Evolutionary conservation across 768 basidiomycete species (phyloP).

Genomic region (Xerocomellus intermedius): DNA sequence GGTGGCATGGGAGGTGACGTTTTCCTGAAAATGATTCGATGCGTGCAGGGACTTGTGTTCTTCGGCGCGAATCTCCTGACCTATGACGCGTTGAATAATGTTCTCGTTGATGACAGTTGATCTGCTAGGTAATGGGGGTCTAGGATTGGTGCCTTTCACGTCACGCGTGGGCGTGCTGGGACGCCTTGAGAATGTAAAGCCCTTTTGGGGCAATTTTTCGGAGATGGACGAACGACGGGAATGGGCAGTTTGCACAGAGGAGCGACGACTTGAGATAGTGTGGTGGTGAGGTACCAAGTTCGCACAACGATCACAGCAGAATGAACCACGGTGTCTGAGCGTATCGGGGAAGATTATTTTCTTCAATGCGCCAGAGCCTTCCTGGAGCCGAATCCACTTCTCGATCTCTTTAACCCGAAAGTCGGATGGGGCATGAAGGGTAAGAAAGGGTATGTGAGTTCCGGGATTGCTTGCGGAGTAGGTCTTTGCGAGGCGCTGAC

Average conservation of each 20-base stretch:
- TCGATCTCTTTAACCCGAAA: conserved; percentile 80
- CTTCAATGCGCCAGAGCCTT: conserved; percentile 26
- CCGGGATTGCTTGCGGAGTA: conserved; percentile 39
- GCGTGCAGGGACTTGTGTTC: conserved; percentile 14
- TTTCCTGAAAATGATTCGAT: conserved; percentile 17
- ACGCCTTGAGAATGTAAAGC: conserved; percentile 20
- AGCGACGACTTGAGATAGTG: conserved; percentile 26
- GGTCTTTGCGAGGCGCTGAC: conserved; percentile 57
- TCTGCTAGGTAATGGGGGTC: conserved; percentile 13
- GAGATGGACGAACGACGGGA: conserved; percentile 26
- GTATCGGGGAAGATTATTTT: conserved; percentile 19
- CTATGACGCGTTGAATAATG: conserved; percentile 5
- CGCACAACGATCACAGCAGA: conserved; percentile 35
- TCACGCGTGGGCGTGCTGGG: conserved; percentile 11
- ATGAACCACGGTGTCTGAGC: conserved; percentile 29
- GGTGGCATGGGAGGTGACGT: conserved; percentile 6
- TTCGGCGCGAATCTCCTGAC: conserved; percentile 17
- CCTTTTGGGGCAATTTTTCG: conserved; percentile 16
- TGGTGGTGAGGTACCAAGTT: conserved; percentile 35
- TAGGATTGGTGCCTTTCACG: not conserved
- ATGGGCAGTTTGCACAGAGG: conserved; percentile 24
- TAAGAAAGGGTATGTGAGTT: conserved; percentile 53
- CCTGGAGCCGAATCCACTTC: conserved; percentile 64
- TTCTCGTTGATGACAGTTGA: conserved; percentile 11
- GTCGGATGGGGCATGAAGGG: conserved; percentile 65